A percentile compares a stretch with the other conserved stretches of the same genome.
phyloP scores from a whole-genome alignment of 2,329 filamentous ascomycete genomes.

The Microthyrium microscopicum region DNA sequence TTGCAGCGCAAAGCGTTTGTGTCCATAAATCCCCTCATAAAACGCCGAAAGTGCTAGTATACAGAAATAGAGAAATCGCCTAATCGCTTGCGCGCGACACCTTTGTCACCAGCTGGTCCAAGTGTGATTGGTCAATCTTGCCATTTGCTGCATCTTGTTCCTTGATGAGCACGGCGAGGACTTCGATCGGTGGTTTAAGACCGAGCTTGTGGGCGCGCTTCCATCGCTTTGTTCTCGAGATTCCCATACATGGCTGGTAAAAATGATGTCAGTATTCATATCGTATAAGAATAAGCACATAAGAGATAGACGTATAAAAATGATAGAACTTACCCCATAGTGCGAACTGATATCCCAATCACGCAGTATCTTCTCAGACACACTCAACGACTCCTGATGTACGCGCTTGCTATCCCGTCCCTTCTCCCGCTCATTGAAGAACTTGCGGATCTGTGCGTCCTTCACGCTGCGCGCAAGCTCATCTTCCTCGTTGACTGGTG shows the following conservation, averaged over 20 bases:
- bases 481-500: no score
- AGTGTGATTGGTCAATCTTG: constrained; percentile 49
- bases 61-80: no score
- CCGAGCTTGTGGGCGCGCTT: constrained; percentile 67
- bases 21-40: no score
- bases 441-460: constrained; percentile 53
- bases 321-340: constrained; percentile 64
- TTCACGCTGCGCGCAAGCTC: constrained; percentile 46
- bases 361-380: constrained; percentile 72
- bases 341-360: constrained; percentile 87
- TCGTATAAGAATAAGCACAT: constrained; percentile 1
- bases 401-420: constrained; percentile 52
- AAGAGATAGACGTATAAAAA: constrained; percentile 7
- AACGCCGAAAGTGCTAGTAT: no score
- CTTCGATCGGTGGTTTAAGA: constrained; percentile 77
- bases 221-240: constrained; percentile 70
- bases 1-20: no score
- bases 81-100: no score
- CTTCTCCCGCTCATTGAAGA: constrained; percentile 60
- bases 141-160: constrained; percentile 42
- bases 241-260: constrained; percentile 69
- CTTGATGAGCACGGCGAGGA: constrained; percentile 66
- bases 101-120: constrained; percentile 52
- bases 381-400: constrained; percentile 56
- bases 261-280: neutral